phyloP scores from a whole-genome alignment of 2,329 filamentous ascomycete genomes.

The Fusarium sp. region DNA sequence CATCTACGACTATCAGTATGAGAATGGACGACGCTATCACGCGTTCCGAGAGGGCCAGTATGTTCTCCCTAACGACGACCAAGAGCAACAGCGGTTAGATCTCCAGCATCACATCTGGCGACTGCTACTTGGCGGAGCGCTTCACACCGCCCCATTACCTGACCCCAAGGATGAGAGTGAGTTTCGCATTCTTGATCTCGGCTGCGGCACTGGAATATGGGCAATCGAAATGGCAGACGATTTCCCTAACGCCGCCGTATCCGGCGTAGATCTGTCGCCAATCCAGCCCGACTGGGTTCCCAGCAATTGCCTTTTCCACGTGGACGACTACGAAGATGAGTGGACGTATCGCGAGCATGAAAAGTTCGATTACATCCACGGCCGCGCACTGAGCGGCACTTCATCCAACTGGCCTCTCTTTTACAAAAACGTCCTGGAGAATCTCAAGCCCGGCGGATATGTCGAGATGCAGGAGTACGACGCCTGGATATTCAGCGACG shows the following conservation, averaged over 20 bases:
- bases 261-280: constrained; percentile 68
- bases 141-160: constrained; percentile 48
- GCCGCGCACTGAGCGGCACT: constrained; percentile 52
- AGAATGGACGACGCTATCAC: constrained; percentile 52
- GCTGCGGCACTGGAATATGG: constrained; percentile 73
- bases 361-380: constrained; percentile 56
- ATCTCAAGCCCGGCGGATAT: constrained; percentile 53
- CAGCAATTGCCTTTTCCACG: constrained; percentile 72
- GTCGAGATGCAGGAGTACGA: constrained; percentile 58
- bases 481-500: constrained; percentile 55
- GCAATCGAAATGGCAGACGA: constrained; percentile 68
- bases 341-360: constrained; percentile 49
- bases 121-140: constrained; percentile 42
- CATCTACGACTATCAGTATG: constrained; percentile 56
- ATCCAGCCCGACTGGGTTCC: constrained; percentile 69
- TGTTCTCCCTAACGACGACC: constrained; percentile 50
- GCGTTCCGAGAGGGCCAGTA: constrained; percentile 51
- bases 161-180: constrained; percentile 15
- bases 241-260: constrained; percentile 52
- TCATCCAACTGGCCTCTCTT: constrained; percentile 52
- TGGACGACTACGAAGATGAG: constrained; percentile 72
- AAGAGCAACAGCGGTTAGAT: constrained; percentile 55
- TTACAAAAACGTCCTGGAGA: constrained; percentile 46
- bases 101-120: constrained; percentile 54
- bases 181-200: constrained; percentile 66